phyloP scores from a whole-genome alignment of 73 alveolate genomes.

The Symbiodinium natans region DNA sequence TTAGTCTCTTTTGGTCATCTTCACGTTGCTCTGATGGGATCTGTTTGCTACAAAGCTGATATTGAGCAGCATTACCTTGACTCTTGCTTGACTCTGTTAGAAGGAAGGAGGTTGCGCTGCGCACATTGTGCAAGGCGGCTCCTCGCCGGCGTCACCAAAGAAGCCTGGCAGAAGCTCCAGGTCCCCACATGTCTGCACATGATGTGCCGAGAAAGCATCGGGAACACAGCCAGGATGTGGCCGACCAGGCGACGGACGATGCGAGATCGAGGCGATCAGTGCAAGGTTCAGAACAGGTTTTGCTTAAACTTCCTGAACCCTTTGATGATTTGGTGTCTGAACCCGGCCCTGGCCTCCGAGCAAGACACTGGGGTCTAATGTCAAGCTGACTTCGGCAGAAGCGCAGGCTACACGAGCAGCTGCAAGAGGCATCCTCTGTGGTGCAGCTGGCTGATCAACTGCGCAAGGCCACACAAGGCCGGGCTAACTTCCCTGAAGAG shows the following conservation, averaged over 20 bases:
- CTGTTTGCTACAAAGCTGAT: not conserved
- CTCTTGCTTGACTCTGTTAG: too few relatives aligned
- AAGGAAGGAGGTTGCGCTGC: too few relatives aligned
- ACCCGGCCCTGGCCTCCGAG: too few relatives aligned
- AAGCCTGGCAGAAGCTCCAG: not conserved
- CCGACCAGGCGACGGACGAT: not conserved
- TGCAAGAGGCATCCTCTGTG: not conserved
- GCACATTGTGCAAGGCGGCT: not conserved
- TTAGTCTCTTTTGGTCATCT: not conserved
- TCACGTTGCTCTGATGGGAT: not conserved
- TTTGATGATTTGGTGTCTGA: too few relatives aligned
- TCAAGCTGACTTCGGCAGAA: too few relatives aligned
- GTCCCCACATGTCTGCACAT: not conserved
- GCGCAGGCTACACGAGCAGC: constrained; percentile 1
- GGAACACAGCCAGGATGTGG: not conserved
- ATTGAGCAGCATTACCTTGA: not conserved
- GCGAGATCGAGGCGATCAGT: not conserved
- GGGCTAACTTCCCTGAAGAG: too few relatives aligned
- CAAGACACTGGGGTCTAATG: too few relatives aligned
- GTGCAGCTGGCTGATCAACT: not conserved
- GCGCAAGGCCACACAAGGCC: not conserved
- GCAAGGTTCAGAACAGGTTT: not conserved
- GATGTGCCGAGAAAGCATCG: too few relatives aligned
- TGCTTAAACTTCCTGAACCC: too few relatives aligned
- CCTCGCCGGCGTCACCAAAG: not conserved